A percentile compares a stretch with the other conserved stretches of the same genome.
Evolutionary conservation across 768 basidiomycete genomes (phyloP).

Genomic region (Suillus ampliporus): DNA sequence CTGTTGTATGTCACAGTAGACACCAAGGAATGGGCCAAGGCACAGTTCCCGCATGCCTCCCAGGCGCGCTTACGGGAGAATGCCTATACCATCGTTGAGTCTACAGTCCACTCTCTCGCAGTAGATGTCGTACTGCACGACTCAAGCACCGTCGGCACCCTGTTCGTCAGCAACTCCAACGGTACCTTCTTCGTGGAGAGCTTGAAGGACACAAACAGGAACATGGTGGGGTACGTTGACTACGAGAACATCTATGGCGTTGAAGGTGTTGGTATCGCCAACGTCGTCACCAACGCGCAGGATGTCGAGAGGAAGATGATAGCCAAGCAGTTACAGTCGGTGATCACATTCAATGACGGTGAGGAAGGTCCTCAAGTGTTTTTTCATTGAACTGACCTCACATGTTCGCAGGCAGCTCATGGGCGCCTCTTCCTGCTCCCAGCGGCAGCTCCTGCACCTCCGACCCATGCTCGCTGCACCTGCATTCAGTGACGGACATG

Average conservation of each 20-base stretch:
- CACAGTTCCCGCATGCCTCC: constrained; percentile 90
- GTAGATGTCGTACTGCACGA: constrained; percentile 90
- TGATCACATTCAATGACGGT: constrained; percentile 93
- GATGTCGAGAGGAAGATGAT: constrained; percentile 77
- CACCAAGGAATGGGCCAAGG: constrained; percentile 83
- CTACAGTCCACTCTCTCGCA: constrained; percentile 89
- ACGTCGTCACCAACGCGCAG: constrained; percentile 81
- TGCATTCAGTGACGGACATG: constrained; percentile 90
- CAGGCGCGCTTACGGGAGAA: constrained; percentile 83
- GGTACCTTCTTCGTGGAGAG: constrained; percentile 95
- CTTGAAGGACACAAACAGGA: constrained; percentile 91
- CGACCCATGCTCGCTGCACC: constrained; percentile 80
- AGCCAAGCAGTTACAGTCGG: constrained; percentile 75
- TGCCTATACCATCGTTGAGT: constrained; percentile 95
- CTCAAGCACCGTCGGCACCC: constrained; percentile 72
- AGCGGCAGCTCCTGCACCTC: constrained; percentile 59
- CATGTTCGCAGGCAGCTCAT: constrained; percentile 59
- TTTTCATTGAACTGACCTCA: constrained; percentile 7
- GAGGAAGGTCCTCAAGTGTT: constrained; percentile 11
- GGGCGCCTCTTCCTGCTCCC: constrained; percentile 71
- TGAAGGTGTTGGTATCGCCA: constrained; percentile 91
- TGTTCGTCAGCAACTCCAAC: constrained; percentile 96
- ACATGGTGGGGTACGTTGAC: constrained; percentile 88
- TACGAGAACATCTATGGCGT: constrained; percentile 88
- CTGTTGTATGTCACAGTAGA: constrained; percentile 87